A percentile compares a stretch with the other conserved stretches of the same genome.
Conservation (phyloP, 768 basidiomycete genomes). For the Phlebiopsis flavidoalba region DNA sequence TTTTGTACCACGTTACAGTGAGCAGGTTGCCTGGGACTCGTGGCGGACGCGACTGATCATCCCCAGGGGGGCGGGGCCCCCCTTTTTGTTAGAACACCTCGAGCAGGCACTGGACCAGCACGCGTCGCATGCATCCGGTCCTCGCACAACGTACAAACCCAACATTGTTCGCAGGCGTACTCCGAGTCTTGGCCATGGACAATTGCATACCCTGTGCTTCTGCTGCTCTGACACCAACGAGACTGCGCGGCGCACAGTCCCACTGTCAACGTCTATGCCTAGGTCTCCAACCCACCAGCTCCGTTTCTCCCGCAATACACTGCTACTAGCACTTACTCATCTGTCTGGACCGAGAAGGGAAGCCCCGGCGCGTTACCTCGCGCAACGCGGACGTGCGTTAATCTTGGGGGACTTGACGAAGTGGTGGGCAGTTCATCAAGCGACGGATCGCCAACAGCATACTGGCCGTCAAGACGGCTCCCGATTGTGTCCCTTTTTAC, state of each 20-base stretch:
- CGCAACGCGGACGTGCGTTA: constrained; percentile 81
- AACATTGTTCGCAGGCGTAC: constrained; percentile 58
- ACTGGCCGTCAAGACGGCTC: constrained; percentile 49
- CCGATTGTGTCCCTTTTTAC: constrained; percentile 61
- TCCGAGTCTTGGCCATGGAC: constrained; percentile 54
- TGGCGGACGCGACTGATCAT: neutral
- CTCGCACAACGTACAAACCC: constrained; percentile 72
- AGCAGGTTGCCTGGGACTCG: constrained; percentile 19
- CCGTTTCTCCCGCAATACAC: constrained; percentile 49
- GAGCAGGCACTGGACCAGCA: constrained; percentile 56
- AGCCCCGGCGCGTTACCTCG: constrained; percentile 46
- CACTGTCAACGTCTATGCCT: constrained; percentile 45
- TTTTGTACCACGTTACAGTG: constrained; percentile 82
- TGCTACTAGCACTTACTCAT: constrained; percentile 44
- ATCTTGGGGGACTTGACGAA: constrained; percentile 78
- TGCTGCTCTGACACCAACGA: constrained; percentile 26
- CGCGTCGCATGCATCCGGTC: constrained; percentile 52
- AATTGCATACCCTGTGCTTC: constrained; percentile 61
- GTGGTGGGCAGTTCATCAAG: constrained; percentile 71
- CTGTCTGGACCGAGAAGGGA: constrained; percentile 36
- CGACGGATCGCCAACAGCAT: constrained; percentile 61
- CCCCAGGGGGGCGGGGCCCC: no score
- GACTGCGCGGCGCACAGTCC: constrained; percentile 23
- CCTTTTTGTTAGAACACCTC: constrained; percentile 37
- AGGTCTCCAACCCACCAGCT: constrained; percentile 40